A percentile compares a stretch with the other conserved stretches of the same genome.
These are phyloP conservation scores for Euphorbia corollata DNA, from an alignment of 441 rosid species.

Conservation along the genomic window DNA sequence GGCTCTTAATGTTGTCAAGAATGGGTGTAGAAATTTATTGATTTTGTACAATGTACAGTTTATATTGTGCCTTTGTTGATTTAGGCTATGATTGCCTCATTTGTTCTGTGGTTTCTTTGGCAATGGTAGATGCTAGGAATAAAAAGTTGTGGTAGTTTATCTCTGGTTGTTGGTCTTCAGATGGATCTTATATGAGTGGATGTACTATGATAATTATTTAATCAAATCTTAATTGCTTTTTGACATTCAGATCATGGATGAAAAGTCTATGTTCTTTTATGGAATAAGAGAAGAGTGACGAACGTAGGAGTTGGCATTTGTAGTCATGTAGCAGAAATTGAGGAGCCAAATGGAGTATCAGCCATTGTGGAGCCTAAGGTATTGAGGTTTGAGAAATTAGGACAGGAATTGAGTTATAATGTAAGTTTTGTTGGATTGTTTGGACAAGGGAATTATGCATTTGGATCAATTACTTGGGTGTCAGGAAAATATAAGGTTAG, in stretches of 20 bases:
- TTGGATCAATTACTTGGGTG: slow-evolving; percentile 54
- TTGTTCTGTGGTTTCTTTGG: too few species aligned
- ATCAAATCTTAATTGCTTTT: too few species aligned
- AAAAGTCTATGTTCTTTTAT: too few species aligned
- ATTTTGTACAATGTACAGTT: slow-evolving; percentile 9
- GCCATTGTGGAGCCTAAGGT: slow-evolving; percentile 42
- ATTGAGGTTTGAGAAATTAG: slow-evolving; percentile 30
- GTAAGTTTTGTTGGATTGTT: slow-evolving; percentile 29
- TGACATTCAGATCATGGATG: too few species aligned
- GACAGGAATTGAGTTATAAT: slow-evolving; percentile 43
- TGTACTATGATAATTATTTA: too few species aligned
- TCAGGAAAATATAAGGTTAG: slow-evolving; percentile 47
- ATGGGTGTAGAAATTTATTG: slow-evolving; percentile 8
- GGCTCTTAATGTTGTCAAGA: not conserved
- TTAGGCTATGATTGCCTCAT: not conserved
- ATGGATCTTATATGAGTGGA: too few species aligned
- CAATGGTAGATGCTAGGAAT: not conserved
- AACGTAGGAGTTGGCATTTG: slow-evolving; percentile 48
- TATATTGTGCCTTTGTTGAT: not conserved
- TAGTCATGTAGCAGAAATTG: slow-evolving; percentile 37
- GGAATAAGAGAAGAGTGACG: slow-evolving; percentile 45
- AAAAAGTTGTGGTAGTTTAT: slow-evolving; percentile 4
- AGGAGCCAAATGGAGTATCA: slow-evolving; percentile 51
- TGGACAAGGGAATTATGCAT: slow-evolving; percentile 19
- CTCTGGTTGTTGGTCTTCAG: not conserved